Base-by-base conservation (phyloP, 2,329 filamentous ascomycete species). In the Elsinoe batatas region DNA sequence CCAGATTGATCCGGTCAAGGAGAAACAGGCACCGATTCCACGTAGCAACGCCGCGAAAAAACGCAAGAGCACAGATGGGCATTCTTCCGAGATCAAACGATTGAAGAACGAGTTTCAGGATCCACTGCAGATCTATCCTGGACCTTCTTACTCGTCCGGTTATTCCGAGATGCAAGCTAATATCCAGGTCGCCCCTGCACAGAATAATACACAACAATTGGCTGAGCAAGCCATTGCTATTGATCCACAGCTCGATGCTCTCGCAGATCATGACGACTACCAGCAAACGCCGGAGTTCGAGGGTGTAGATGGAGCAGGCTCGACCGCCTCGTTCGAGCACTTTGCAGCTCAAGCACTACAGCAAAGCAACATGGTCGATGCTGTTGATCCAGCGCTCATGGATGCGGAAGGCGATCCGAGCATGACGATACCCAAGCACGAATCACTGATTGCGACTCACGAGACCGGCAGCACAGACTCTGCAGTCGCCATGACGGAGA, bases 1-100 rank as follows among this genome's bases (percentile, higher is more conserved):
- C 50, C 77, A 80, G 56, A 76, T 84, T 22, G 82, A 85, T 65
- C 81, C 81, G 1, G 68, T 82, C 62, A 84, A 84, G 64, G 79
- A 80, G 2, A 78, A 79, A 51, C 81, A 84, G 63, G 73, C 77
- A 20, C 79, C 80, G 2, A 77, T 82, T 38, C 80, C 81, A 38
- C 75, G 81, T 58, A 79, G 78, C 12, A 76, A 77, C 32, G 74
- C 74, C n/a, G 70, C 74, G 37, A 82, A 82, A 65, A 76, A 79
- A 58, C 74, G 78, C 35, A 69, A 73, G 38, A 66, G 69, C 4
- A 72, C 70, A 54, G 76, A 73, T 32, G 73, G 74, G 4, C 63
- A 33, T 8, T 47, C 53, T 62, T 13, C 61, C 59, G 42, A 66
- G 63, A 38, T 62, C 63, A 20, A 53, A 36, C 36, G 56, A 22